phyloP scores from a whole-genome alignment of 345 rosid genomes.

The Psidium guajava region DNA sequence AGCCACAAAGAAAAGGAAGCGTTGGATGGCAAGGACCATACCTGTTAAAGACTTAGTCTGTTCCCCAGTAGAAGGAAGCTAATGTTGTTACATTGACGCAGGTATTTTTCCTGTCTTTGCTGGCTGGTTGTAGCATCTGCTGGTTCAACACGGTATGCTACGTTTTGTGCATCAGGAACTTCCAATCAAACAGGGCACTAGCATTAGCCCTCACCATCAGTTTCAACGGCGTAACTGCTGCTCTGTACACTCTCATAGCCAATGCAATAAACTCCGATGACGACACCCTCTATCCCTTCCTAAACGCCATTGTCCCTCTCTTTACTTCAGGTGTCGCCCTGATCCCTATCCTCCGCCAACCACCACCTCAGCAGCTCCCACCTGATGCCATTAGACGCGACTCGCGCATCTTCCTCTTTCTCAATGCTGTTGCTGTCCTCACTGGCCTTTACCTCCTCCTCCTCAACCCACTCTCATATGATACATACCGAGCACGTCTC shows the following conservation, averaged over 20 bases:
- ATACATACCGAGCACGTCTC: constrained; percentile 27
- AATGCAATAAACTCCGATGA: constrained; percentile 34
- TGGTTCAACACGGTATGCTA: constrained; percentile 89
- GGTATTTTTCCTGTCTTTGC: constrained; percentile 65
- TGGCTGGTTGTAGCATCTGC: constrained; percentile 77
- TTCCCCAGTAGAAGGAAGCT: background rate
- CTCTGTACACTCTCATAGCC: constrained; percentile 57
- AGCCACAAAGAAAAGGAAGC: background rate
- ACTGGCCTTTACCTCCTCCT: constrained; percentile 67
- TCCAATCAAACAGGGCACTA: constrained; percentile 44
- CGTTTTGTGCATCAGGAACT: constrained; percentile 70
- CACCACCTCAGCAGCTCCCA: constrained; percentile 18
- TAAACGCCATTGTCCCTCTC: constrained; percentile 54
- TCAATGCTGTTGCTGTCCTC: constrained; percentile 43
- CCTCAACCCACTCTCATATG: constrained; percentile 26
- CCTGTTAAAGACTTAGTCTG: background rate
- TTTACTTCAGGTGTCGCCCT: constrained; percentile 30
- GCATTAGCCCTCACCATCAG: constrained; percentile 68
- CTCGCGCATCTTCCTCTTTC: constrained; percentile 35
- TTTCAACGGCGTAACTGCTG: constrained; percentile 72
- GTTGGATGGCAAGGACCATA: background rate
- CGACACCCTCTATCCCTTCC: constrained; percentile 42
- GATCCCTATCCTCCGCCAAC: constrained; percentile 43
- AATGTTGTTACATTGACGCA: constrained; percentile 7
- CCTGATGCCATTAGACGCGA: constrained; percentile 20